These are phyloP conservation scores for Lathyrus oleraceus DNA, from an alignment of 306 rosid species.

Conservation along the genomic window DNA sequence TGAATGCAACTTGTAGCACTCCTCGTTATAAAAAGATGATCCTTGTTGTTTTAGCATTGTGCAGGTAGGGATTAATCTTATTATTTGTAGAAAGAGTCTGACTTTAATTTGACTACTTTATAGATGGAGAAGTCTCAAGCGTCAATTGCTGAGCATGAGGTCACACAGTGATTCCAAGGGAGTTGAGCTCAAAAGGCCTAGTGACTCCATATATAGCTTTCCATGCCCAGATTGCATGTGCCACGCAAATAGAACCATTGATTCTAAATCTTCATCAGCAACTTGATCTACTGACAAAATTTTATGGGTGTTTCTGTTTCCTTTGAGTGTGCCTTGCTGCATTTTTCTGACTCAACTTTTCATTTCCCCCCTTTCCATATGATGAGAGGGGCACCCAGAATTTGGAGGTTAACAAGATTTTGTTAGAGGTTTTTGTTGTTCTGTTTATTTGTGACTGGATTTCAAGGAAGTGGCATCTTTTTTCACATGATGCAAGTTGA, in stretches of 20 bases:
- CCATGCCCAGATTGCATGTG: constrained; percentile 99
- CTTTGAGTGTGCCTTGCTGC: constrained; percentile 54
- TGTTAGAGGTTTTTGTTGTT: constrained; percentile 50
- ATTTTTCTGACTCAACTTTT: constrained; percentile 53
- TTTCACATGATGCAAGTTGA: constrained; percentile 46
- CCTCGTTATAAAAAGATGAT: background rate
- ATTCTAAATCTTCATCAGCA: constrained; percentile 49
- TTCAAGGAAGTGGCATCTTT: constrained; percentile 47
- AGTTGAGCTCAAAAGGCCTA: constrained; percentile 80
- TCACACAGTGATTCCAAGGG: constrained; percentile 91
- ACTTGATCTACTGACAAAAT: constrained; percentile 47
- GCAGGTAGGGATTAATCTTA: background rate
- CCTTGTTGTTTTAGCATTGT: constrained; percentile 15
- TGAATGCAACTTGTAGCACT: constrained; percentile 2
- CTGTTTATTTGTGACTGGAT: constrained; percentile 50
- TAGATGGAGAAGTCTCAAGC: constrained; percentile 92
- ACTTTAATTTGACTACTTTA: constrained; percentile 34
- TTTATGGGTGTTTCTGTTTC: constrained; percentile 44
- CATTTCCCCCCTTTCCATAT: constrained; percentile 48
- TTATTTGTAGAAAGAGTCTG: constrained; percentile 11
- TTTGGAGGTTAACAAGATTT: constrained; percentile 53
- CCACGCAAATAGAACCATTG: constrained; percentile 63
- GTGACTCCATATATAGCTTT: constrained; percentile 83
- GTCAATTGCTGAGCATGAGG: constrained; percentile 78
- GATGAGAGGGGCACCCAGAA: constrained; percentile 47